Evolutionary conservation across 257 asterid species (phyloP), one percentile per base, ranked within the genome.

Genomic region (Verbascum thapsus): DNA sequence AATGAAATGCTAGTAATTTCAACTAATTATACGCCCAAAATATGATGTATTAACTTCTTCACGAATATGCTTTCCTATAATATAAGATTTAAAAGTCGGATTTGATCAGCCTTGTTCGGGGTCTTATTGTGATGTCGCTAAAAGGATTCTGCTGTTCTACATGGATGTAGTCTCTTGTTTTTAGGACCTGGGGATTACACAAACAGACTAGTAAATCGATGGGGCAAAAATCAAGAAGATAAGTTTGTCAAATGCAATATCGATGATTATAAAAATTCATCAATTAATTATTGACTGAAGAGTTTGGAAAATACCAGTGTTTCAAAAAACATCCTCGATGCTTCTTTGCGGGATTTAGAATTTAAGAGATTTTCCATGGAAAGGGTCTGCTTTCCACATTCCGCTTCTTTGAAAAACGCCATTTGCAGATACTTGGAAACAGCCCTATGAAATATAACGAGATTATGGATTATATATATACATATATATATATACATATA

Each of bases 121-220:
- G n/a, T n/a, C n/a, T n/a, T n/a, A n/a, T n/a, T n/a, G n/a, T n/a
- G n/a, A n/a, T n/a, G n/a, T n/a, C n/a, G n/a, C n/a, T n/a, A n/a
- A n/a, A n/a, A n/a, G n/a, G 80, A 38, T 16, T 61, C 49, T 50
- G 66, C 72, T 87, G 90, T 47, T 87, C 88, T 37, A 82, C 95
- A 13, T 87, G 86, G 73, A 84, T 62, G 78, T 74, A 87, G 70
- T 84, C 95, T 79, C 83, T 78, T 34, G 95, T 87, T 73, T 82
- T 84, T 8, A 87, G 82, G 64, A 87, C 95, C 92, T 87, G 81
- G 4, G 22, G 2, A 15, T 22, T 37, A 41, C 38, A 49, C 47
- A 58, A 13, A 17, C 51, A 52, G 10, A 37, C 17, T 19, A 23
- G 58, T 3, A 16, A 61, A 4, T 30, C 39, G 22, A 30, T 9